Conservation (phyloP, 2,329 filamentous ascomycete species). For the Xylogone sp. region DNA sequence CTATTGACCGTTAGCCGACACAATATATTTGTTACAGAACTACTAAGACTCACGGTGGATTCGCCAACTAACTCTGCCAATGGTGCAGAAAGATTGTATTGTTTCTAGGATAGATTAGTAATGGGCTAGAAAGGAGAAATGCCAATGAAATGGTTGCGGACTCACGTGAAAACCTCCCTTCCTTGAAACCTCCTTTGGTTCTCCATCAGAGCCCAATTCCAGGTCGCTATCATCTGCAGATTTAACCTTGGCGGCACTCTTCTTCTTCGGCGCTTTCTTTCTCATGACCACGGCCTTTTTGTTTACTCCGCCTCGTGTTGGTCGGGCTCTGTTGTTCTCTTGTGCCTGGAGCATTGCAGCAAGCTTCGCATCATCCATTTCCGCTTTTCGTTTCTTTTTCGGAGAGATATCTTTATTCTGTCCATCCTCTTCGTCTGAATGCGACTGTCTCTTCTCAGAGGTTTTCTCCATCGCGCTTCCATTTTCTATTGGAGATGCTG, state of each 20-base stretch:
- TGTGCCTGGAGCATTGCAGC: conserved; percentile 89
- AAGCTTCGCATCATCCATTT: conserved; percentile 74
- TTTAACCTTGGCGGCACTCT: conserved; percentile 71
- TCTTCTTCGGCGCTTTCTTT: conserved; percentile 67
- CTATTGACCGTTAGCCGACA: conserved; percentile 37
- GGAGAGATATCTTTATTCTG: conserved; percentile 35
- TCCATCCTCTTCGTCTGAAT: conserved; percentile 14
- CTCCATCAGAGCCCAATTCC: conserved; percentile 56
- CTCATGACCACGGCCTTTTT: conserved; percentile 49
- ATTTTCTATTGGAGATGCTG: conserved; percentile 16
- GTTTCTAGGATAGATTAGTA: conserved; percentile 46
- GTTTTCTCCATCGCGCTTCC: neutral
- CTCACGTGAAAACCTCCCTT: conserved; percentile 87
- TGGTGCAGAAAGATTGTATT: conserved; percentile 68
- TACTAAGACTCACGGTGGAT: conserved; percentile 48
- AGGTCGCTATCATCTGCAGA: conserved; percentile 78
- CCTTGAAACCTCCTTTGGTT: conserved; percentile 64
- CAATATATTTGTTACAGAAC: neutral
- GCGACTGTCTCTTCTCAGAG: neutral
- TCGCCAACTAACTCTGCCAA: conserved; percentile 69
- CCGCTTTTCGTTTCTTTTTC: conserved; percentile 61
- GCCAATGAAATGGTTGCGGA: conserved; percentile 17
- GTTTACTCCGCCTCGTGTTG: conserved; percentile 69
- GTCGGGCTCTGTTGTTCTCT: conserved; percentile 69
- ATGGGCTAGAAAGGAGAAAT: conserved; percentile 9